Base-by-base conservation (phyloP, 805 yeast genomes). In the Tetrapisispora pingtungensis region DNA sequence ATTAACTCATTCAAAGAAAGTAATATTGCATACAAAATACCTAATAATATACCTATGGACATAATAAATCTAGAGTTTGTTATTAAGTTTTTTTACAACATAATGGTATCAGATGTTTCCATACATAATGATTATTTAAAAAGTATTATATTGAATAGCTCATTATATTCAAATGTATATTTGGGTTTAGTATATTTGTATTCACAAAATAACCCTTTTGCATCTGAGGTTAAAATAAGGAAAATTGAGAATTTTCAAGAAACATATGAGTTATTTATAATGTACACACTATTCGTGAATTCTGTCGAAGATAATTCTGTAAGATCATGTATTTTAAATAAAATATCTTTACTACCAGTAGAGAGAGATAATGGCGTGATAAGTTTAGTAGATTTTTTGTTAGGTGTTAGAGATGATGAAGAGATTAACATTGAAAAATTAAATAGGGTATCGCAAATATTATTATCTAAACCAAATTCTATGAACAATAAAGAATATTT, bases 351-450 rank as follows among this genome's bases (percentile, higher is more conserved):
- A 3, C 61, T 86, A 24, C 82, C 84, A 1, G 58, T 76, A 18
- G 61, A 70, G 36, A 71, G 94, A 20, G 61, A 71, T 1, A 61
- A 72, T 1, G 97, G 97, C 0, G 77, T 93, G 1, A 63, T 75
- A 26, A 72, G 88, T 1, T 62, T 90, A 41, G 70, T 88, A 26
- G 97, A 90, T 60, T 78, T 84, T 49, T 70, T 84, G 0, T 67
- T 84, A 13, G 95, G 95, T 0, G 67, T 84, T 22, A 68, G 96
- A 45, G 94, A 86, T 35, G 70, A 72, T 43, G 90, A 82, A 45
- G 52, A 56, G 31, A 50, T 87, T 13, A 80, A 79, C 49, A 62
- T 79, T n/a, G 78, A 76, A 28, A 82, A 78, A 50, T 69, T 85
- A 40, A 78, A 77, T 24, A 75, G 80, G 46, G 83, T 85, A 1